Evolutionary conservation across 2,329 filamentous ascomycete genomes (phyloP), one percentile per base, ranked within the genome.

Genomic region (Clarireedia hainanense): DNA sequence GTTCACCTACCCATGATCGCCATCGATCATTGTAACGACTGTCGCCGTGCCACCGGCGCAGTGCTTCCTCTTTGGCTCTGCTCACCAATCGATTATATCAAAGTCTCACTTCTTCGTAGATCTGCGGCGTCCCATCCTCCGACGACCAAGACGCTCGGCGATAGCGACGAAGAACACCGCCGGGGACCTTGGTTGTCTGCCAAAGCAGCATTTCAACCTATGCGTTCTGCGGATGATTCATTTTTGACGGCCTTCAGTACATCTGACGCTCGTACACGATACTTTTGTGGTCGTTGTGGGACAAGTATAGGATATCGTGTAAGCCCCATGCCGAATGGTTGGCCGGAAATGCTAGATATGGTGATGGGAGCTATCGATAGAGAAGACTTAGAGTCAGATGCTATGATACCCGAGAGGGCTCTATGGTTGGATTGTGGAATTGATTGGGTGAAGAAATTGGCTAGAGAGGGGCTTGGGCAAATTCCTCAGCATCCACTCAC

Each of bases 41-140:
- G 14, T 43, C 17, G 24, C 1, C 17, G 6, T 15, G 26, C 24
- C 1, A 51, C 49, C 7, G 17, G 24, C 5, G 4, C n/a, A 2
- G 7, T 51, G 10, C 9, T 42, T 5, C 49, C n/a, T 3, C 5
- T 45, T 43, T 34, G 49, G 24, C n/a, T 42, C 15, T 26, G 23
- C 15, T 43, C 23, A 0, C 39, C n/a, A 2, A 51, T 43, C 15
- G 20, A 34, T 3, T 42, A 40, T 4, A 43, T 51, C 20, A 17
- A 64, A 52, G 17, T 24, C 42, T 42, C 39, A n/a, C 39, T 42
- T n/a, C 39, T 42, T 42, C 39, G 15, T 42, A n/a, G 15, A 15
- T 40, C 37, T 3, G 39, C 39, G 6, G 39, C 39, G 6, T 15
- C 10, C n/a, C 12, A n/a, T n/a, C 12, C 39, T 5, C 39, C 15